Base-by-base conservation (phyloP, 2,329 filamentous ascomycete species). In the Alternaria gaisen region DNA sequence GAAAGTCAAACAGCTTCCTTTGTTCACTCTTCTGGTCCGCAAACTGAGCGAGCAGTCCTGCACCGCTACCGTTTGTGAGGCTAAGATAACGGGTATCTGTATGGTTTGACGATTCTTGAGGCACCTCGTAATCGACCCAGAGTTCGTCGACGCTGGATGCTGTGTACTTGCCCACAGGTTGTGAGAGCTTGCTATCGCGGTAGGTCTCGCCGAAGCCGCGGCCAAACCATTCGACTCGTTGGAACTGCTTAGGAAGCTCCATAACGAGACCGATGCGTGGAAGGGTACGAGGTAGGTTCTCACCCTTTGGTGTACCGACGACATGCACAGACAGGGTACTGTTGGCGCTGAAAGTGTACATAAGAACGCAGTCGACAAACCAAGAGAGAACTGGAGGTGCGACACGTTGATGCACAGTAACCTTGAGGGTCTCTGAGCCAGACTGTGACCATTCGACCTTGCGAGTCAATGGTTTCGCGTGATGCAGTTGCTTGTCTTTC, bases 41-140 rank as follows among this genome's bases (percentile, higher is more conserved):
- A 64, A 75, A 79, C 34, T 77, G 73, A 5, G 68, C 75, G 3
- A 67, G 53, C 14, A 77, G 47, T 1, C 66, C 62, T 3, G 61
- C 53, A 18, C 51, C 56, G 9, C 56, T 63, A 12, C 52, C 56
- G 9, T 69, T 61, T 11, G 58, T 53, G 6, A 77, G 16, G 11
- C 78, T 76, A 4, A 90, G 75, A 85, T 87, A 91, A 7, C 85
- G 80, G 0, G 85, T 86, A 34, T 86, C 86, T 56, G 85, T 86
- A 14, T 86, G 81, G 72, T 91, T 91, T 1, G 87, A 87, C 53
- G 85, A 87, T 67, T 91, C 89, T 72, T 92, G 89, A 0, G 89
- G 89, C 22, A 88, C 87, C 18, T 91, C 89, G 68, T 90, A 91
- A 1, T 81, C 80, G 0, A 83, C 83, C 70, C 85, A 84, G 26